Percentiles rank a stretch among this genome's conserved stretches.
Conservation (phyloP, 1,284 basidiomycete species). For the Puccinia horiana region DNA sequence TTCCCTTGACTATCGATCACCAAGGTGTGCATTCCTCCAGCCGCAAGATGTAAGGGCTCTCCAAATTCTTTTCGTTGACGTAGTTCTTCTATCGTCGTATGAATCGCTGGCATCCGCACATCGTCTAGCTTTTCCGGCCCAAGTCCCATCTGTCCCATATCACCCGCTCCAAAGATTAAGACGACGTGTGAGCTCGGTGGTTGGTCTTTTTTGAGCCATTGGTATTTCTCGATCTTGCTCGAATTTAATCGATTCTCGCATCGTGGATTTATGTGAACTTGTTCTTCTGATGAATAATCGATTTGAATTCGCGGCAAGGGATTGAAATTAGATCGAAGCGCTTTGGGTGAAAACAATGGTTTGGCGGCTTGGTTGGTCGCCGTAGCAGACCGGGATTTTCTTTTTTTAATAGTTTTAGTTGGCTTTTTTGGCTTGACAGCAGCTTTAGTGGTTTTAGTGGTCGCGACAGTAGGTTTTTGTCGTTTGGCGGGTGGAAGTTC, state of each 20-base stretch:
- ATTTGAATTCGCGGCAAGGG: conserved; percentile 19
- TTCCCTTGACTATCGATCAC: conserved; percentile 80
- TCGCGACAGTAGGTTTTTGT: neutral
- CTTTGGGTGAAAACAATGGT: conserved; percentile 40
- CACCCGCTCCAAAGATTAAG: conserved; percentile 41
- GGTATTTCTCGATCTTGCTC: conserved; percentile 13
- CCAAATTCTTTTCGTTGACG: neutral
- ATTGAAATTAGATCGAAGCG: conserved; percentile 42
- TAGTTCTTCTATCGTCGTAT: conserved; percentile 32
- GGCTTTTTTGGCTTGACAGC: neutral
- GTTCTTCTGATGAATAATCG: conserved; percentile 15
- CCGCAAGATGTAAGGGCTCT: conserved; percentile 58
- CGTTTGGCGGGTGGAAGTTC: conserved; percentile 13
- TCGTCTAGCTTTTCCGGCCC: conserved; percentile 40
- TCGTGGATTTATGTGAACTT: conserved; percentile 1
- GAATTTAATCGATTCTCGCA: conserved; percentile 45
- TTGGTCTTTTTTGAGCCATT: neutral
- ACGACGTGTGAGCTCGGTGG: neutral
- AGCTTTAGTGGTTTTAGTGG: neutral
- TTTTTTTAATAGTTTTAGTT: neutral
- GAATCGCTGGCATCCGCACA: conserved; percentile 29
- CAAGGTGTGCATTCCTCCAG: conserved; percentile 81
- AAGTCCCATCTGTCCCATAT: conserved; percentile 47
- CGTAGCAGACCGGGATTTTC: neutral
- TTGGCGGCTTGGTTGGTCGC: neutral